Evolutionary conservation across 2,329 filamentous ascomycete species (phyloP), one percentile per base, ranked within the genome.

Genomic region (Cladosporium sp.): DNA sequence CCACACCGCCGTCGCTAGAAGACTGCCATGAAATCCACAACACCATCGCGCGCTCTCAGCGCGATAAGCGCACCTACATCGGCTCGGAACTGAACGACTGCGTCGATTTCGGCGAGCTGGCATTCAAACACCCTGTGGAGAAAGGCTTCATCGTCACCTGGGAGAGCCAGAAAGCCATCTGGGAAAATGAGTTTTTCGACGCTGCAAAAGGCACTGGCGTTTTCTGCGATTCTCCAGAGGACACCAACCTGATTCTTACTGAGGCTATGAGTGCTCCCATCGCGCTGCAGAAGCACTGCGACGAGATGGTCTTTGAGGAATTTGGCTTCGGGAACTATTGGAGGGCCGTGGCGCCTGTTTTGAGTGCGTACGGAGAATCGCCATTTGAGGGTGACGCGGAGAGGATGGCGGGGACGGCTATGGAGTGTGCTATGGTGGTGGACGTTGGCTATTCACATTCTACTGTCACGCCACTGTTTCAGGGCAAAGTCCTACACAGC

Each of bases 231-330:
- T 20, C 34, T 9, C 90, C 93, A 0, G 78, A 82, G 55, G 87
- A 93, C 58, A 94, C 91, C n/a, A 88, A 91, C 50, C 76, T 99
- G 59, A 76, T 99, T 3, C 81, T 97, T 52, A 86, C 89, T 1
- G 94, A 99, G 73, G 88, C 91, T 47, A 88, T 92, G 3, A 96
- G 95, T 74, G 86, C 88, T 3, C 81, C 96, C 58, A 86, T 88
- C 0, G 85, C 86, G 12, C 76, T 99, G 63, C 92, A 97, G 74
- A 84, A 87, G 39, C 94, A 97, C 72, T 92, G 90, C 66, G 94
- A 99, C 70, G 93, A 99, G 77, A 91, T 99, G 70, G 85, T 97
- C 1, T 97, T 99, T 78, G 94, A 99, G 71, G 92, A 97, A 72
- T 99, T 94, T 77, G 90, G 90, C 2, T 99, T 99, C 74, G 84